These are phyloP conservation scores for Entelexis sorbosivorans DNA, from an alignment of 1,139 yeast genomes.

Conservation along the genomic window DNA sequence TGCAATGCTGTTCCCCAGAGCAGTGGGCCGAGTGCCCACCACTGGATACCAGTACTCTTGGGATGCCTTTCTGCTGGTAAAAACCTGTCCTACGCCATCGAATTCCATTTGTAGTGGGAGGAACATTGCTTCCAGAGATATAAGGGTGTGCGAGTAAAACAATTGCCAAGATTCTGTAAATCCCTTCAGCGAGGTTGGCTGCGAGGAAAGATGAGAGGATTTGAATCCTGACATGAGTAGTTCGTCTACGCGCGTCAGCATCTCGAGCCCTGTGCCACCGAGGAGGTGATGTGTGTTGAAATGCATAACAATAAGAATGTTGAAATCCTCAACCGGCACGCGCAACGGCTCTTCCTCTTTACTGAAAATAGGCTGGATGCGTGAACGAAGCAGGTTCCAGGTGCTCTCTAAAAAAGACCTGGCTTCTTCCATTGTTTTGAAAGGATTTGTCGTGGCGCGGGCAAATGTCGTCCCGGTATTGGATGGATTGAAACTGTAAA, in stretches of 20 bases:
- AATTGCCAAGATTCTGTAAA: slow-evolving; percentile 42
- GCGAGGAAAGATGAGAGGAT: slow-evolving; percentile 21
- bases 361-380: slow-evolving; percentile 38
- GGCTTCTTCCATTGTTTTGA: slow-evolving; percentile 35
- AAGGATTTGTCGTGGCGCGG: slow-evolving; percentile 24
- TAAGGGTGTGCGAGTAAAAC: slow-evolving; percentile 44
- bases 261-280: slow-evolving; percentile 32
- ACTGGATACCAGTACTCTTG: slow-evolving; percentile 34
- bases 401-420: slow-evolving; percentile 40
- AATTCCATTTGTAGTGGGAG: slow-evolving; percentile 48
- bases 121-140: slow-evolving; percentile 49
- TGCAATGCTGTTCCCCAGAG: neutral
- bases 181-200: slow-evolving; percentile 24
- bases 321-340: slow-evolving; percentile 48
- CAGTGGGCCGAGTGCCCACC: slow-evolving; percentile 9
- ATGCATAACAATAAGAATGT: slow-evolving; percentile 40
- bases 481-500: slow-evolving; percentile 37
- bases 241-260: slow-evolving; percentile 39
- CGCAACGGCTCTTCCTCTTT: slow-evolving; percentile 32
- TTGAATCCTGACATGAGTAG: slow-evolving; percentile 33
- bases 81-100: slow-evolving; percentile 33
- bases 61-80: slow-evolving; percentile 28
- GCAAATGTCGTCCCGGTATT: slow-evolving; percentile 33
- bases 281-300: slow-evolving; percentile 36
- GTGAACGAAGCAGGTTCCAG: slow-evolving; percentile 39